These are phyloP conservation scores for Agrostemma githago DNA, from an alignment of 148 eudicot genomes.

Conservation along the genomic window DNA sequence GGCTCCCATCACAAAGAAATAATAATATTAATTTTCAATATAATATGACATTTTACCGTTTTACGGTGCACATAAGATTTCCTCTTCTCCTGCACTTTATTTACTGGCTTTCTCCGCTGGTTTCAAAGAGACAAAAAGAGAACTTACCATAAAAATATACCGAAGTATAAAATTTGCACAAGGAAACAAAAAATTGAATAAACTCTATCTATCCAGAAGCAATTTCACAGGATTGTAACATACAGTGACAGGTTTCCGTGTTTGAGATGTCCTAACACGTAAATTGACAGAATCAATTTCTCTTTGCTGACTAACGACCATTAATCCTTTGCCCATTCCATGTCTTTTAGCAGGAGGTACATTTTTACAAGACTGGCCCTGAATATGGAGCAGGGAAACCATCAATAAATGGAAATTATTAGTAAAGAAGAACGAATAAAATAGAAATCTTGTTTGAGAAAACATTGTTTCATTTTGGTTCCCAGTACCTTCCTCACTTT, in stretches of 20 bases:
- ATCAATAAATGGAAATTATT: neutral
- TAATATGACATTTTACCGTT: slow-evolving; percentile 39
- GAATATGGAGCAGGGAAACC: neutral
- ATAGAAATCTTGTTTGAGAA: neutral
- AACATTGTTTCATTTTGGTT: neutral
- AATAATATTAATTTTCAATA: slow-evolving; percentile 2
- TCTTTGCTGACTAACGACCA: slow-evolving; percentile 40
- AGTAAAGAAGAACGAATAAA: neutral
- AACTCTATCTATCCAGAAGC: slow-evolving; percentile 10
- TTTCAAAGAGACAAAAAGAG: slow-evolving; percentile 13
- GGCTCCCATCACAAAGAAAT: neutral
- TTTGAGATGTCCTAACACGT: slow-evolving; percentile 39
- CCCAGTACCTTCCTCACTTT: slow-evolving; percentile 35
- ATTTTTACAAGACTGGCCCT: slow-evolving; percentile 22
- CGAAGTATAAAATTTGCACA: neutral
- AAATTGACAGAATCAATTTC: slow-evolving; percentile 40
- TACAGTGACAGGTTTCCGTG: slow-evolving; percentile 51
- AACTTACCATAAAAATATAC: slow-evolving; percentile 1
- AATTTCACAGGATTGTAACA: slow-evolving; percentile 24
- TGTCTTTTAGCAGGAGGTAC: slow-evolving; percentile 22
- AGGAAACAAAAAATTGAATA: neutral
- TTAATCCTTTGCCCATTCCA: slow-evolving; percentile 47
- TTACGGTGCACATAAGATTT: slow-evolving; percentile 40
- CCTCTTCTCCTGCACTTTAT: slow-evolving; percentile 43
- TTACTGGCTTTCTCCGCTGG: slow-evolving; percentile 44